Conservation (phyloP, 2,329 filamentous ascomycete species). For the Aspergillus carbonarius region DNA sequence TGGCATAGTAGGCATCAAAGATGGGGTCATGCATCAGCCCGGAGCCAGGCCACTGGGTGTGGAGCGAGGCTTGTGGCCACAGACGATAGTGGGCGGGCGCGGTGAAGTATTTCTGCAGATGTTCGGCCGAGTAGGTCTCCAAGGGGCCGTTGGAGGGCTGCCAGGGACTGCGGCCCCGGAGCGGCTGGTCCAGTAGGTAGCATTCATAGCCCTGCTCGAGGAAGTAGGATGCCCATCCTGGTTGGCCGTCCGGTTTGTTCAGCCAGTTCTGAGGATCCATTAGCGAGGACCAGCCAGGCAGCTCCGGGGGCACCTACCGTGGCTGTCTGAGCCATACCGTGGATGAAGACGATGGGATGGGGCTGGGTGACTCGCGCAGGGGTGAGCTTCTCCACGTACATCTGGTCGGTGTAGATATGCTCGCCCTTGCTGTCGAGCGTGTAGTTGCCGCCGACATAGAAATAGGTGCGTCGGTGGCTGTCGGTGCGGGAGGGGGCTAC, state of each 20-base stretch:
- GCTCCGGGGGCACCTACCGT: conserved; percentile 21
- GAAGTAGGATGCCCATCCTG: conserved; percentile 51
- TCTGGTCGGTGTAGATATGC: conserved; percentile 30
- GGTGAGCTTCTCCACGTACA: conserved; percentile 37
- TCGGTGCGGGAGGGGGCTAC: neutral
- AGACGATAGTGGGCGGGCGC: conserved; percentile 31
- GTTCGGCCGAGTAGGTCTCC: conserved; percentile 24
- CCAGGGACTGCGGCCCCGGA: conserved; percentile 35
- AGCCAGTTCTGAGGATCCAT: conserved; percentile 39
- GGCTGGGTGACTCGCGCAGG: conserved; percentile 22
- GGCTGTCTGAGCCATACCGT: conserved; percentile 33
- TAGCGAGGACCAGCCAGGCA: neutral
- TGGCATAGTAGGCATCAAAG: conserved; percentile 29
- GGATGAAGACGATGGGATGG: conserved; percentile 35
- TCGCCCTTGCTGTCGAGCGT: conserved; percentile 21
- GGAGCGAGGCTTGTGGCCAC: conserved; percentile 38
- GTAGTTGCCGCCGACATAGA: conserved; percentile 33
- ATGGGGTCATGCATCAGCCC: conserved; percentile 31
- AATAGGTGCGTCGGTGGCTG: conserved; percentile 21
- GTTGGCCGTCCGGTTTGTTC: conserved; percentile 49
- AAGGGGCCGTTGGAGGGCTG: conserved; percentile 20
- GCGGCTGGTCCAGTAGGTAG: conserved; percentile 46
- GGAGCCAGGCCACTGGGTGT: conserved; percentile 43
- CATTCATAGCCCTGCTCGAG: conserved; percentile 47
- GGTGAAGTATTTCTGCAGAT: conserved; percentile 31